These are phyloP conservation scores for Drechslera avenae DNA, from an alignment of 2,329 filamentous ascomycete genomes.

Conservation along the genomic window DNA sequence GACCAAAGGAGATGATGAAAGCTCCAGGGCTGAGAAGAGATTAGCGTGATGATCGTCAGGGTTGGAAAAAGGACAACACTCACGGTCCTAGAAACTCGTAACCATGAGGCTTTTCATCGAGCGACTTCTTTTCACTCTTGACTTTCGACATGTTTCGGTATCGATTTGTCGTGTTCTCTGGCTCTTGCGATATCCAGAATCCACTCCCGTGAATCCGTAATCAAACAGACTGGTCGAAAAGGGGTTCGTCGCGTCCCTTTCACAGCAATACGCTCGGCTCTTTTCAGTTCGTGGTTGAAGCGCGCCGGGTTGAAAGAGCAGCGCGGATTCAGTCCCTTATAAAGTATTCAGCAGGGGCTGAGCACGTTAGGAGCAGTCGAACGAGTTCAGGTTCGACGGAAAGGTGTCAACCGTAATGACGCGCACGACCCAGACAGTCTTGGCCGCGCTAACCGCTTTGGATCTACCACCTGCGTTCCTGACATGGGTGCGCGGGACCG, in stretches of 20 bases:
- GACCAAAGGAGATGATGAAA: conserved; percentile 75
- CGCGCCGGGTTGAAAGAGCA: conserved; percentile 6
- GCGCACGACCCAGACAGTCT: conserved; percentile 10
- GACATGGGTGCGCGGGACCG: conserved; percentile 18
- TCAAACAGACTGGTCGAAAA: conserved; percentile 18
- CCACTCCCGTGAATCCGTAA: conserved; percentile 1
- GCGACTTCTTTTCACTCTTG: conserved; percentile 18
- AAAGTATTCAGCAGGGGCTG: conserved; percentile 13
- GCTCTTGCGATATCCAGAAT: conserved; percentile 1
- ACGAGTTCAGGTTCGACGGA: conserved; percentile 16
- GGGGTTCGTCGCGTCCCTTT: conserved; percentile 16
- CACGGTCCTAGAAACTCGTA: conserved; percentile 51
- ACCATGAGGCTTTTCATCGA: conserved; percentile 41
- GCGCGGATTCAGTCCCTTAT: conserved; percentile 7
- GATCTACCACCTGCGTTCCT: too few relatives aligned
- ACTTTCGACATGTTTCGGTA: conserved; percentile 34
- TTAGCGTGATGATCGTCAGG: conserved; percentile 16
- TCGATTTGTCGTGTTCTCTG: conserved; percentile 3
- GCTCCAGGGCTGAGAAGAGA: conserved; percentile 69
- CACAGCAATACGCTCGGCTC: conserved; percentile 5
- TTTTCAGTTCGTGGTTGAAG: neutral
- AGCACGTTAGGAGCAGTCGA: conserved; percentile 26
- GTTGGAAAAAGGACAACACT: conserved; percentile 17
- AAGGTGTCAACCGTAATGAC: conserved; percentile 21
- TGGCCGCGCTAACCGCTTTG: conserved; percentile 10